Percentiles rank a stretch among this genome's conserved stretches.
Evolutionary conservation across 2,329 filamentous ascomycete species (phyloP).

Genomic region (Venturia asperata): DNA sequence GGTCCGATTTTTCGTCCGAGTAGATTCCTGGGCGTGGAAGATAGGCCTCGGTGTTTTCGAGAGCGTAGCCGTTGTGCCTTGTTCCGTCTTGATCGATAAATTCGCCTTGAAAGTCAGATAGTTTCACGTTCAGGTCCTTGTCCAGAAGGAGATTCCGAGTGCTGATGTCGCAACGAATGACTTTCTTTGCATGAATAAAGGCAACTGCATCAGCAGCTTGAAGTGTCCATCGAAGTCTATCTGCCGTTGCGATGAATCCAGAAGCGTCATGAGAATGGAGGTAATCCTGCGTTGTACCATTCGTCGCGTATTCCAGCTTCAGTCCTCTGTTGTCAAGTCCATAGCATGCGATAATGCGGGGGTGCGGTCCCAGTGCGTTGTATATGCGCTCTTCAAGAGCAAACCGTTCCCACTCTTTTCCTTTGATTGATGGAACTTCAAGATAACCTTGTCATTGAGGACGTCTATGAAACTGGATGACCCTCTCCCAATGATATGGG

Average conservation of each 20-base stretch:
- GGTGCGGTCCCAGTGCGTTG: not conserved
- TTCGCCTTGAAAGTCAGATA: slow-evolving; percentile 35
- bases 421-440: not conserved
- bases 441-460: not conserved
- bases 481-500: not conserved
- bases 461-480: not conserved
- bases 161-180: slow-evolving; percentile 38
- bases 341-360: not conserved
- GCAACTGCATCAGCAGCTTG: slow-evolving; percentile 28
- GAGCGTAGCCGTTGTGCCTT: slow-evolving; percentile 24
- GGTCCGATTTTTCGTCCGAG: slow-evolving; percentile 27
- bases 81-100: slow-evolving; percentile 25
- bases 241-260: not conserved
- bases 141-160: slow-evolving; percentile 37
- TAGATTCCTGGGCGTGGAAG: slow-evolving; percentile 21
- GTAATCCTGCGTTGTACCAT: not conserved
- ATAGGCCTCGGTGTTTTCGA: slow-evolving; percentile 24
- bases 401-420: not conserved
- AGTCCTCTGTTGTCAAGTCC: not conserved
- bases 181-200: slow-evolving; percentile 32
- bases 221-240: slow-evolving; percentile 18
- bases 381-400: not conserved
- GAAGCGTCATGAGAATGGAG: not conserved
- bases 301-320: not conserved
- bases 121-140: slow-evolving; percentile 30